Evolutionary conservation across 1,139 yeast genomes (phyloP), one percentile per base, ranked within the genome.

Genomic region (Pichia terricola): DNA sequence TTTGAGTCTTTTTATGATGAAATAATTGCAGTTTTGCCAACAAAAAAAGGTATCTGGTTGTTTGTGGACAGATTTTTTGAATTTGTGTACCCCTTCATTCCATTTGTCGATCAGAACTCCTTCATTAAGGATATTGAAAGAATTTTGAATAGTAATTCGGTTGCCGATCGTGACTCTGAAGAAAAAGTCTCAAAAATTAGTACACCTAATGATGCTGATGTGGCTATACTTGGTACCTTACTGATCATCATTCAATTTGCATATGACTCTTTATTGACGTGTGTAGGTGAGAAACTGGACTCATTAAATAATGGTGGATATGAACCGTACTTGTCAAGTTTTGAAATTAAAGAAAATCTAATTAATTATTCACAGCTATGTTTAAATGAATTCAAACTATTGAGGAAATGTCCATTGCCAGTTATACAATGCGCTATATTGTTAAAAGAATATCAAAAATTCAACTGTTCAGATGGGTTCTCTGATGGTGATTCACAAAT

Each of bases 371-470:
- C 47, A 11, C 41, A 44, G 26, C 61, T 67, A 45, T 77, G 82
- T 52, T 58, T 78, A 34, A 67, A 69, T 48, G 77, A 74, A 51
- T 77, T 77, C 56, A 69, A 70, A 41, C 47, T 75, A 26, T 55
- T 71, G 38, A 60, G 73, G 44, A 68, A 73, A 45, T 69, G 76
- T 16, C 70, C 73, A 10, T 54, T 77, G 30, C 67, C 70, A 0
- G 69, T 76, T 7, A 61, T 78, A 32, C 81, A 77, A 53, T 70
- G 77, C 38, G 66, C 69, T 3, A 46, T 75, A 9, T 58, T 66
- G 48, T 62, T 74, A 59, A 59, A 75, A 34, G 59, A 72, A 16
- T 75, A 75, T 49, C 69, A 69, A 34, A 58, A 62, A 28, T 63
- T 55, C 43, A 37, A 44, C 37, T 42, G 47, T 8, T 39, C 38